Evolutionary conservation across 495 filamentous ascomycete species (phyloP).

Genomic region (Neurospora sp.): DNA sequence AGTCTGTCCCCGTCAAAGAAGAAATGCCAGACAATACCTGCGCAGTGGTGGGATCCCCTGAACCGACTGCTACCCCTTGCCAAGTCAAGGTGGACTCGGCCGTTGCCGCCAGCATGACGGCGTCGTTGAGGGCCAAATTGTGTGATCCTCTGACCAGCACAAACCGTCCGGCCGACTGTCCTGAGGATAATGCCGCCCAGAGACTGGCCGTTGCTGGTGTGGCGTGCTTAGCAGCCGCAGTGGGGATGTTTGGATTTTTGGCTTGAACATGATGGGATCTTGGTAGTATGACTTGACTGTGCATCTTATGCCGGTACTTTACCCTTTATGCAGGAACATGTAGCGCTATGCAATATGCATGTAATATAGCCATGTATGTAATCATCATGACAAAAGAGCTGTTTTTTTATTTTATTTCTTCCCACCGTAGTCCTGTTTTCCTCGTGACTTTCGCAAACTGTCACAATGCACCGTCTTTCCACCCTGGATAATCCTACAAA

Average conservation of each 20-base stretch:
- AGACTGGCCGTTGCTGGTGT: neutral
- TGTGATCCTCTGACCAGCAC: neutral
- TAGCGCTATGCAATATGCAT: neutral
- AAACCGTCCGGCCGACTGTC: neutral
- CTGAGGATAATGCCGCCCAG: neutral
- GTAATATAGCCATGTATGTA: neutral
- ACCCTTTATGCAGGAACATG: neutral
- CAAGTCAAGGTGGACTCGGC: slow-evolving; percentile 3
- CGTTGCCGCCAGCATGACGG: slow-evolving; percentile 7
- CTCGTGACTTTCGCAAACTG: neutral
- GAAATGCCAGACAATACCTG: neutral
- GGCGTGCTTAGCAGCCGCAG: neutral
- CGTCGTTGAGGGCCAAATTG: neutral
- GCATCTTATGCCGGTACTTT: neutral
- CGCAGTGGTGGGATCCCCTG: neutral
- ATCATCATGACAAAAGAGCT: neutral
- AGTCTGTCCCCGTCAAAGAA: neutral
- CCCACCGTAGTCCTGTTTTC: neutral
- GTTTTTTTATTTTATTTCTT: neutral
- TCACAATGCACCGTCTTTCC: neutral
- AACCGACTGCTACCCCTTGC: slow-evolving; percentile 1
- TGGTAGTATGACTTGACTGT: neutral
- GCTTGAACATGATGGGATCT: neutral
- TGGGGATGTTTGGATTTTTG: neutral
- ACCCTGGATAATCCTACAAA: neutral